Evolutionary conservation across 352 stramenopile genomes (phyloP).

Genomic region (Globisporangium sylvaticum): DNA sequence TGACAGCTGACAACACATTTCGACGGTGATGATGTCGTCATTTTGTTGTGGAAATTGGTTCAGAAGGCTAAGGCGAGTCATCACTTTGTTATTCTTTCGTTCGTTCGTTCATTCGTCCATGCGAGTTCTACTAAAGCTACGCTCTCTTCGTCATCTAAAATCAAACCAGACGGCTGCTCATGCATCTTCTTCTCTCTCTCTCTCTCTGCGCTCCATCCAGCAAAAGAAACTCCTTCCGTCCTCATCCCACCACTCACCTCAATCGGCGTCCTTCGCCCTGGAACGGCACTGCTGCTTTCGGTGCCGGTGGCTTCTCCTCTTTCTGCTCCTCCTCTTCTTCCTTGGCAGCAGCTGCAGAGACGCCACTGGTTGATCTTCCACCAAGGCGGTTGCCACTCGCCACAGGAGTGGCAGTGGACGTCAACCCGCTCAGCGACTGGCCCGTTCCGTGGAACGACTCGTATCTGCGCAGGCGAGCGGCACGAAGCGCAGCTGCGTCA

Average conservation of each 20-base stretch:
- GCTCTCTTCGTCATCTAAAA: neutral
- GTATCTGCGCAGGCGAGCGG: slow-evolving; percentile 72
- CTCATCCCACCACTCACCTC: slow-evolving; percentile 26
- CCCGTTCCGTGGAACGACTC: slow-evolving; percentile 83
- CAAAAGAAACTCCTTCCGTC: neutral
- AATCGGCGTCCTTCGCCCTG: slow-evolving; percentile 61
- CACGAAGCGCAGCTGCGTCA: slow-evolving; percentile 60
- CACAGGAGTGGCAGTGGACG: slow-evolving; percentile 22
- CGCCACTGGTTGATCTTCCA: slow-evolving; percentile 12
- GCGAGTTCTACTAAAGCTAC: neutral
- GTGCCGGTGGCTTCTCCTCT: slow-evolving; percentile 22
- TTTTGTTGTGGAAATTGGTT: neutral
- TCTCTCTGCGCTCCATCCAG: neutral
- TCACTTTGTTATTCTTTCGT: neutral
- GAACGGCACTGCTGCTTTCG: slow-evolving; percentile 45
- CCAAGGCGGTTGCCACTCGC: slow-evolving; percentile 23
- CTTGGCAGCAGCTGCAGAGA: slow-evolving; percentile 11
- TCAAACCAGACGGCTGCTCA: neutral
- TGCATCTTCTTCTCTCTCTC: neutral
- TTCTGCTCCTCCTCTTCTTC: slow-evolving; percentile 46
- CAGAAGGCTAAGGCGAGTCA: neutral
- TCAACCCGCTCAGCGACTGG: slow-evolving; percentile 59
- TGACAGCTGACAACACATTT: neutral
- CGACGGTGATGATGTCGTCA: neutral
- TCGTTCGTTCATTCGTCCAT: neutral